Conservation (phyloP, 2,329 filamentous ascomycete genomes). For the Biscogniauxia marginata region DNA sequence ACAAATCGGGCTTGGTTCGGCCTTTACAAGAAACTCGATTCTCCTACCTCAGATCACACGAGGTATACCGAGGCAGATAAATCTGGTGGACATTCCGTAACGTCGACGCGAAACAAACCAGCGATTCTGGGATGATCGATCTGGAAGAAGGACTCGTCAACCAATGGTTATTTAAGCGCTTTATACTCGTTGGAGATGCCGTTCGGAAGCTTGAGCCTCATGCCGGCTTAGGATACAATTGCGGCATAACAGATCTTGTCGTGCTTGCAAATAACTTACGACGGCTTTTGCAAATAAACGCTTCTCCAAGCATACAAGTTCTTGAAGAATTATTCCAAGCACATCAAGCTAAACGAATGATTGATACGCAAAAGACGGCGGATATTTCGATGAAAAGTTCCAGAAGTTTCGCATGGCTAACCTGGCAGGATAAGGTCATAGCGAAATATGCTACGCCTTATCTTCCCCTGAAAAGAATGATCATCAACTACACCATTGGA, state of each 20-base stretch:
- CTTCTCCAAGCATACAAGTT: conserved; percentile 12
- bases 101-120: conserved; percentile 17
- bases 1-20: conserved; percentile 18
- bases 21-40: conserved; percentile 27
- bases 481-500: background rate
- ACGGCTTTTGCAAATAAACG: conserved; percentile 10
- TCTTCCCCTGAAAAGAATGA: background rate
- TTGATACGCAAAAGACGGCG: conserved; percentile 19
- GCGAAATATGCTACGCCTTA: conserved; percentile 9
- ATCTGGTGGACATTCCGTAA: conserved; percentile 24
- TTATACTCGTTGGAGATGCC: conserved; percentile 35
- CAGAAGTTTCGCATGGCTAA: conserved; percentile 14
- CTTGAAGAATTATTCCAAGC: conserved; percentile 17
- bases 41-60: conserved; percentile 23
- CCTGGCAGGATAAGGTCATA: conserved; percentile 16
- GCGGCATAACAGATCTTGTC: conserved; percentile 28
- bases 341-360: conserved; percentile 19
- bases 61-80: conserved; percentile 31
- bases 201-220: conserved; percentile 36
- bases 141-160: conserved; percentile 34
- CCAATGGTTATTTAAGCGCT: conserved; percentile 29
- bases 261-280: conserved; percentile 27
- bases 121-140: conserved; percentile 23
- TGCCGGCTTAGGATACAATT: conserved; percentile 32
- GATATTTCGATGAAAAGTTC: conserved; percentile 13